Evolutionary conservation across 495 filamentous ascomycete genomes (phyloP).

Genomic region (Penicillium daleae): DNA sequence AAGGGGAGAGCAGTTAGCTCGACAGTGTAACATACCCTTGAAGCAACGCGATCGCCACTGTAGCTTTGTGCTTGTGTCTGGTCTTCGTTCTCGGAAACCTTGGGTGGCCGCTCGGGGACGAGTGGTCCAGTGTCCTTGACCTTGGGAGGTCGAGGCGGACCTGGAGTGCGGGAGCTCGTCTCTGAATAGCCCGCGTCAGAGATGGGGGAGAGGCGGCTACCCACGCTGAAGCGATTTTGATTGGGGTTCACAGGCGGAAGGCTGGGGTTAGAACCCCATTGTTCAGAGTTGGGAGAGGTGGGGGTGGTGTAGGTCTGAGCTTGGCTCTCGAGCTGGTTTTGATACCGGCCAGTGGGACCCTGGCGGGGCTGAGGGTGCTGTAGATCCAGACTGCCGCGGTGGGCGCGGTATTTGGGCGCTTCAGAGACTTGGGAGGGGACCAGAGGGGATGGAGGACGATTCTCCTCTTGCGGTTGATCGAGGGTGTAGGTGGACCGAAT

Average conservation of each 20-base stretch:
- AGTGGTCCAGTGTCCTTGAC: slow-evolving; percentile 56
- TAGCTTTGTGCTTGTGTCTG: slow-evolving; percentile 29
- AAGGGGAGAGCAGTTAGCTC: background rate
- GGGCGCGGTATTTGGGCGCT: slow-evolving; percentile 86
- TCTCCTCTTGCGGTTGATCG: slow-evolving; percentile 50
- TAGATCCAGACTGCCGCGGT: slow-evolving; percentile 85
- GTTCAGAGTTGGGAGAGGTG: slow-evolving; percentile 69
- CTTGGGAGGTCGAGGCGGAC: slow-evolving; percentile 57
- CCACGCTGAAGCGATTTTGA: slow-evolving; percentile 48
- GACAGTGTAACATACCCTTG: slow-evolving; percentile 38
- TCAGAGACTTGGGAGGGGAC: slow-evolving; percentile 71
- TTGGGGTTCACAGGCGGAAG: slow-evolving; percentile 46
- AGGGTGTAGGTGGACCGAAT: slow-evolving; percentile 69
- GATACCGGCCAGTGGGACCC: slow-evolving; percentile 80
- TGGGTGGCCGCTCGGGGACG: slow-evolving; percentile 52
- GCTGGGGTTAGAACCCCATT: slow-evolving; percentile 69
- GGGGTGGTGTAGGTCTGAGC: slow-evolving; percentile 71
- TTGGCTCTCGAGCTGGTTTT: slow-evolving; percentile 77
- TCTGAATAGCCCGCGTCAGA: slow-evolving; percentile 57
- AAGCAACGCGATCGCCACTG: slow-evolving; percentile 45
- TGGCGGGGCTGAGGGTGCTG: slow-evolving; percentile 89
- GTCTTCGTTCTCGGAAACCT: slow-evolving; percentile 44
- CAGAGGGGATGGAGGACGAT: slow-evolving; percentile 63
- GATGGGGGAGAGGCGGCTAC: slow-evolving; percentile 55
- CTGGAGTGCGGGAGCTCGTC: slow-evolving; percentile 36